Percentiles rank a stretch among this genome's conserved stretches.
phyloP scores from a whole-genome alignment of 257 asterid species.

The Ballota nigra region DNA sequence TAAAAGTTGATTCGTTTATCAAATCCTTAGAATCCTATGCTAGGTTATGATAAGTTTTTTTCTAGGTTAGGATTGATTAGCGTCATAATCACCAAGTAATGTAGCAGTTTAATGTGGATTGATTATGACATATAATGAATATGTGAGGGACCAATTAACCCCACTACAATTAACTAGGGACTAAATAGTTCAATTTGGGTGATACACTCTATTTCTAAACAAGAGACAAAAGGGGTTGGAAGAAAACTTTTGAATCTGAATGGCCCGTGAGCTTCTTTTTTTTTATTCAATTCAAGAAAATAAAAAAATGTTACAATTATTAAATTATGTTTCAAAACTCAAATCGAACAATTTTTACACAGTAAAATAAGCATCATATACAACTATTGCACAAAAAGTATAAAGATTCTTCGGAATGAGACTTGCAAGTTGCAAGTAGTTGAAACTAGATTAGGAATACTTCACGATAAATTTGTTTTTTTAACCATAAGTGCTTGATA shows the following conservation, averaged over 20 bases:
- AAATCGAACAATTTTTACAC: background rate
- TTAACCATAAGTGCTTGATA: no score
- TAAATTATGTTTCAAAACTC: background rate
- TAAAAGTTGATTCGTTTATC: constrained; percentile 25
- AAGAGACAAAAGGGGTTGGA: constrained; percentile 22
- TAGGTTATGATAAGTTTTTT: constrained; percentile 25
- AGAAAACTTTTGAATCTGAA: background rate
- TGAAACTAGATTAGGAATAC: no score
- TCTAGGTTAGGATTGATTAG: constrained; percentile 25
- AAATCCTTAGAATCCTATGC: constrained; percentile 43
- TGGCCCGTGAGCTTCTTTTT: constrained; percentile 24
- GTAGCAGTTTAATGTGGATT: background rate
- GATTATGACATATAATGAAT: constrained; percentile 3
- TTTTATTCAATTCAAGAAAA: background rate
- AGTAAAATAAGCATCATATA: background rate
- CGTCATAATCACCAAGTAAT: constrained; percentile 1
- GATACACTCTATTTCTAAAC: constrained; percentile 8
- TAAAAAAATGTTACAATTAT: background rate
- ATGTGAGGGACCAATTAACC: constrained; percentile 14
- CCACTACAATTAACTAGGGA: constrained; percentile 21
- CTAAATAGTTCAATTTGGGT: constrained; percentile 26
- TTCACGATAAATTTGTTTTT: no score
- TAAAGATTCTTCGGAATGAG: background rate
- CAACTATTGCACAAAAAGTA: background rate
- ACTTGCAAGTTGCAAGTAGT: no score